Evolutionary conservation across 1,284 basidiomycete species (phyloP), one percentile per base, ranked within the genome.

Genomic region (Sparassis latifolia): DNA sequence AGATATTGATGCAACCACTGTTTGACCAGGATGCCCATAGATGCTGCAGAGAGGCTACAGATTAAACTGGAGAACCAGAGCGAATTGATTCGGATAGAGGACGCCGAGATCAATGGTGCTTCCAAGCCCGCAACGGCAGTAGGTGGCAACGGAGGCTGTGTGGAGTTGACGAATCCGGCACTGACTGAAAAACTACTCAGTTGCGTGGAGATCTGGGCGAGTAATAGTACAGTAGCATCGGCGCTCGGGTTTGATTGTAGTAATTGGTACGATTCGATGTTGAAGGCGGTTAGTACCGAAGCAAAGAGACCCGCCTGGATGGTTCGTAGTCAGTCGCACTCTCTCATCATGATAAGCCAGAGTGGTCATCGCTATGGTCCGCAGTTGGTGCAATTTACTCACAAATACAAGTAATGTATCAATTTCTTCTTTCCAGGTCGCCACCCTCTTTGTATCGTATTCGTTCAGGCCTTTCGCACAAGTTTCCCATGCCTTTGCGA

Each of bases 61-160:
- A 55, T 40, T 1, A 60, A 49, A 4, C 54, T 55, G 2, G 55
- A 57, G 53, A 58, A 60, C 59, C 59, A 58, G 12, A 58, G 52
- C 3, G 44, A 48, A 29, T 60, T 59, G 47, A 58, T 51, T 48
- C 57, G 56, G 29, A 59, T 41, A 2, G 52, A 54, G 35, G 49
- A 55, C 2, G 33, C 31, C 1, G 51, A 37, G 2, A 47, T 38
- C 20, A 29, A 10, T 3, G 40, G 44, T 20, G 20, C 20, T 20
- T 20, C 20, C 20, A 20, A 20, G 20, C 20, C 20, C 7, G n/a
- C n/a, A 4, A 31, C 30, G 29, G 30, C 27, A 4, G 3, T 3
- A n/a, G n/a, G 10, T 3, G 38, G 49, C 33, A 3, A 46, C 35
- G 35, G 9, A 38, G 35, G 35, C 20, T 5, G 44, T 45, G 44